Evolutionary conservation across 805 yeast genomes (phyloP), one percentile per base, ranked within the genome.

Genomic region (Blastobotrys chiropterorum): DNA sequence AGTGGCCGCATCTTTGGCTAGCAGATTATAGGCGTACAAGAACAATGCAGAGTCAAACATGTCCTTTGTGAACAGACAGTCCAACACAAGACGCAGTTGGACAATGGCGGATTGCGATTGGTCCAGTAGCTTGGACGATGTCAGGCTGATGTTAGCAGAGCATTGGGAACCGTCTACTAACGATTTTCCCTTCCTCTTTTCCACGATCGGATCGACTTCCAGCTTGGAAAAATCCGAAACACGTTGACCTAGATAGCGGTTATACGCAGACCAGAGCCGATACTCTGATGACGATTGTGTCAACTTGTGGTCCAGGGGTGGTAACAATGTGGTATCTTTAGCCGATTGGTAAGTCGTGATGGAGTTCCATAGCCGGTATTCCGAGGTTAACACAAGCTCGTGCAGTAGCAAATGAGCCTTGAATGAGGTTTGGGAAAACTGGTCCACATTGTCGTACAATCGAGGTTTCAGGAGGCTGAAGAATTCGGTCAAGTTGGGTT

Each of bases 351-450:
- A 39, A 15, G 17, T 19, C 16, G 47, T 15, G 16, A 47, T 26
- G 38, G 40, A 26, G 8, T n/a, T 22, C 40, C 42, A 43, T 8
- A 39, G 50, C 16, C n/a, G 45, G 40, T 48, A 50, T 31, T 47
- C 47, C 21, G 46, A 39, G 38, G 59, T 50, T 19, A 53, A 47
- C 20, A 56, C 45, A 22, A 41, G 47, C 7, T 49, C 38, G 47
- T 56, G 60, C 45, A 55, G 50, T 1, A 56, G 34, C 19, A 48
- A 38, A 41, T 56, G 60, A n/a, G 58, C 60, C 42, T 55, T 54
- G 41, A 56, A 15, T 7, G 52, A 50, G 5, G 51, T 22, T 14
- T 30, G n/a, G 8, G 44, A 47, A 40, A 20, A 31, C 42, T 21
- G 21, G 20, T 30, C 16, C 21, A 15, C 40, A 6, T 21, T 21